Percentiles rank a stretch among this genome's conserved stretches.
phyloP scores from a whole-genome alignment of 2,329 filamentous ascomycete genomes.

The Venturia effusa region DNA sequence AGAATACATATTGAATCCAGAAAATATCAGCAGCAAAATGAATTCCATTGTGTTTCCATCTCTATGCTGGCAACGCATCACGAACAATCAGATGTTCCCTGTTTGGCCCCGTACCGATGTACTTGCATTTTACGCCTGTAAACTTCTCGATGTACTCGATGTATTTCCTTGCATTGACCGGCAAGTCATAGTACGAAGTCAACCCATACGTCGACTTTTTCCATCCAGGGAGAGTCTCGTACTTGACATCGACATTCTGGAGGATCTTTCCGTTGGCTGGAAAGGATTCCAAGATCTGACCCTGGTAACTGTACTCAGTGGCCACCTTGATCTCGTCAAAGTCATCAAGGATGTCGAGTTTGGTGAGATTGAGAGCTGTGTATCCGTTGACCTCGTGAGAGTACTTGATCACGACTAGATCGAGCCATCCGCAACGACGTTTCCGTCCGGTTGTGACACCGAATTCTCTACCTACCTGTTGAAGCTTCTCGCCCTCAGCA shows the following conservation, averaged over 20 bases:
- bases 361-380: slow-evolving; percentile 49
- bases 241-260: slow-evolving; percentile 51
- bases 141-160: slow-evolving; percentile 57
- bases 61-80: not conserved
- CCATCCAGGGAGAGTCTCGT: slow-evolving; percentile 62
- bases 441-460: slow-evolving; percentile 48
- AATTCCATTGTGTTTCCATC: too few relatives aligned
- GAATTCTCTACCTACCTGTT: slow-evolving; percentile 44
- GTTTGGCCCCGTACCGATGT: slow-evolving; percentile 56
- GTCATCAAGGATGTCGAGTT: slow-evolving; percentile 60
- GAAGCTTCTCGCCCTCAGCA: slow-evolving; percentile 44
- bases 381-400: slow-evolving; percentile 51
- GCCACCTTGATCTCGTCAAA: slow-evolving; percentile 68
- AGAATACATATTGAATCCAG: not conserved
- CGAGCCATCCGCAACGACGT: slow-evolving; percentile 54
- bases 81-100: slow-evolving; percentile 50
- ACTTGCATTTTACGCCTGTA: slow-evolving; percentile 51
- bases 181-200: slow-evolving; percentile 52
- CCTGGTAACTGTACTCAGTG: slow-evolving; percentile 54
- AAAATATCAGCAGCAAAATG: too few relatives aligned
- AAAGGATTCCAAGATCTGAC: slow-evolving; percentile 48
- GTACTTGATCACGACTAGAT: slow-evolving; percentile 60
- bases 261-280: slow-evolving; percentile 52
- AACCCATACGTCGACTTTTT: slow-evolving; percentile 50
- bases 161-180: slow-evolving; percentile 53